These are phyloP conservation scores for Hypericum androsaemum DNA, from an alignment of 345 rosid genomes.

Conservation along the genomic window DNA sequence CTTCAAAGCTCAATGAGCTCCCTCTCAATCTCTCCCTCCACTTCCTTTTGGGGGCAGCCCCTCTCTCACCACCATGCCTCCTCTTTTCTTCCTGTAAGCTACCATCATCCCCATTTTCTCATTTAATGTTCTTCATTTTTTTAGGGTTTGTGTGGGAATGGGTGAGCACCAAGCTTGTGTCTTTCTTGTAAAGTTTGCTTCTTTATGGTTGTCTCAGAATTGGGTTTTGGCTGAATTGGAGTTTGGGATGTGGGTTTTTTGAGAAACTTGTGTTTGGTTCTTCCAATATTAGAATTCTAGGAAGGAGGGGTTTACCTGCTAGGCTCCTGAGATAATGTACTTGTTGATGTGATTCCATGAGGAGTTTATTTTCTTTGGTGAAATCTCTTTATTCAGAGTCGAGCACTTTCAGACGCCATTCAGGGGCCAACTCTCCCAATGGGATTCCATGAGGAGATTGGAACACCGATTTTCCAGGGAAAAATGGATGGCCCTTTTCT, in stretches of 20 bases:
- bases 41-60: slow-evolving; percentile 63
- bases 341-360: too few species aligned
- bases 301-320: too few species aligned
- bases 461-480: too few species aligned
- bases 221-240: slow-evolving; percentile 11
- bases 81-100: slow-evolving; percentile 30
- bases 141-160: not conserved
- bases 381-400: too few species aligned
- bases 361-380: too few species aligned
- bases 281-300: too few species aligned
- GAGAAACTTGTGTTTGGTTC: not conserved
- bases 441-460: too few species aligned
- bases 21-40: slow-evolving; percentile 41
- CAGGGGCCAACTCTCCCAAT: too few species aligned
- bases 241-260: not conserved
- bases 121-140: not conserved
- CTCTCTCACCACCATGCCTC: slow-evolving; percentile 35
- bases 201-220: not conserved
- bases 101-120: not conserved
- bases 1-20: slow-evolving; percentile 67
- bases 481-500: too few species aligned
- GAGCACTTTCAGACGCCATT: too few species aligned
- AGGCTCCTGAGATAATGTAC: too few species aligned
- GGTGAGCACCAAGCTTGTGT: not conserved
- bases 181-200: not conserved